These are phyloP conservation scores for Petrea volubilis DNA, from an alignment of 257 asterid genomes.

Conservation along the genomic window DNA sequence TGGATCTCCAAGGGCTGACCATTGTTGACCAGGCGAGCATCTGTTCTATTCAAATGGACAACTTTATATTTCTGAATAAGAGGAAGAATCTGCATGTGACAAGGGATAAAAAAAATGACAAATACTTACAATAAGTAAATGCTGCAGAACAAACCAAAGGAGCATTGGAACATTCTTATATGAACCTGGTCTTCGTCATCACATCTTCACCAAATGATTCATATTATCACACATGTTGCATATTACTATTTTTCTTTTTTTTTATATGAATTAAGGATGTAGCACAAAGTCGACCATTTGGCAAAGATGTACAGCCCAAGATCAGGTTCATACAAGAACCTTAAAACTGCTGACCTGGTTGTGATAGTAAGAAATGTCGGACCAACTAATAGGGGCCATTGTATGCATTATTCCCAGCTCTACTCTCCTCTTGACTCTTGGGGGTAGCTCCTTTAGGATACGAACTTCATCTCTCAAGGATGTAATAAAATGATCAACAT, in stretches of 20 bases:
- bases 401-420: constrained; percentile 51
- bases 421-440: constrained; percentile 62
- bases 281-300: too few relatives aligned
- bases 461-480: constrained; percentile 78
- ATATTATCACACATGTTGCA: too few relatives aligned
- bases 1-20: constrained; percentile 60
- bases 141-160: neutral
- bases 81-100: constrained; percentile 56
- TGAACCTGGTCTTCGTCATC: too few relatives aligned
- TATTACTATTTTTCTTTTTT: too few relatives aligned
- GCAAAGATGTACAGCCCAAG: too few relatives aligned
- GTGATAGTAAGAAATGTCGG: constrained; percentile 67
- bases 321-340: too few relatives aligned
- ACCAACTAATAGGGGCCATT: constrained; percentile 78
- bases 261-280: too few relatives aligned
- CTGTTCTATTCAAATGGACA: constrained; percentile 67
- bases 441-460: constrained; percentile 65
- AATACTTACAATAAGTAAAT: neutral
- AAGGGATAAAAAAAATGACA: neutral
- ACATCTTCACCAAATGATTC: too few relatives aligned
- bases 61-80: constrained; percentile 65
- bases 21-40: constrained; percentile 65
- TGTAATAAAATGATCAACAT: constrained; percentile 64
- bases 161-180: neutral
- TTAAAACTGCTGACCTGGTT: constrained; percentile 44